Evolutionary conservation across 108 stramenopile genomes (phyloP).

Genomic region (Conticribra weissflogii): DNA sequence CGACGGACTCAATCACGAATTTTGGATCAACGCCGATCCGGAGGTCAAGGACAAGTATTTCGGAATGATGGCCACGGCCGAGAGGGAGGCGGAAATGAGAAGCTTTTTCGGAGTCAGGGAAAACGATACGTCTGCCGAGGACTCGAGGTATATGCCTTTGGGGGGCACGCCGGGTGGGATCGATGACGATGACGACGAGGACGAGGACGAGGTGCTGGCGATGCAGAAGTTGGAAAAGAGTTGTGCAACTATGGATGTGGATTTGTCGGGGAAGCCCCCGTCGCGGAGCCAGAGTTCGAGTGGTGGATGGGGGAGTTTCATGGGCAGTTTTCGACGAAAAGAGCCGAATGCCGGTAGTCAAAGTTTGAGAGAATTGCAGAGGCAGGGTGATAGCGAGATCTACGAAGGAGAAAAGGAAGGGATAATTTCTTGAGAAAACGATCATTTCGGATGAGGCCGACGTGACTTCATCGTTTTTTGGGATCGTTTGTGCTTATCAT

Average conservation of each 20-base stretch:
- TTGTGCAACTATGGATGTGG: conserved; percentile 42
- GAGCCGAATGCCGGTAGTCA: neutral
- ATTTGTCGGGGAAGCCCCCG: conserved; percentile 44
- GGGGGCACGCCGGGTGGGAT: conserved; percentile 33
- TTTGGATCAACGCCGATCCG: conserved; percentile 43
- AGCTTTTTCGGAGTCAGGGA: conserved; percentile 51
- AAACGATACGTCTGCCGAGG: conserved; percentile 31
- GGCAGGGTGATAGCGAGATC: neutral
- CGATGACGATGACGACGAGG: conserved; percentile 37
- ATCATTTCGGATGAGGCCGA: too few relatives aligned
- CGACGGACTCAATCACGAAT: conserved; percentile 53
- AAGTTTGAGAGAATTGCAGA: conserved; percentile 4
- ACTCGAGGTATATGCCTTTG: conserved; percentile 51
- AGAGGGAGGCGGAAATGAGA: conserved; percentile 45
- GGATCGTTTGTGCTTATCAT: too few relatives aligned
- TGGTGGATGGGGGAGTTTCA: conserved; percentile 36
- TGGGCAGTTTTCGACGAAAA: conserved; percentile 30
- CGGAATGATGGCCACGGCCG: conserved; percentile 45
- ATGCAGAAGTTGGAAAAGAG: conserved; percentile 41
- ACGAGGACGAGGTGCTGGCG: conserved; percentile 45
- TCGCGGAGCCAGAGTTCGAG: neutral
- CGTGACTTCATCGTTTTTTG: too few relatives aligned
- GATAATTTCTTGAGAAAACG: neutral
- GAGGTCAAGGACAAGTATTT: conserved; percentile 46
- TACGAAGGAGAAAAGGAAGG: neutral